Evolutionary conservation across 225 moss, liverwort and hornwort species (phyloP), one percentile per base, ranked within the genome.

Genomic region (Polytrichum formosum): DNA sequence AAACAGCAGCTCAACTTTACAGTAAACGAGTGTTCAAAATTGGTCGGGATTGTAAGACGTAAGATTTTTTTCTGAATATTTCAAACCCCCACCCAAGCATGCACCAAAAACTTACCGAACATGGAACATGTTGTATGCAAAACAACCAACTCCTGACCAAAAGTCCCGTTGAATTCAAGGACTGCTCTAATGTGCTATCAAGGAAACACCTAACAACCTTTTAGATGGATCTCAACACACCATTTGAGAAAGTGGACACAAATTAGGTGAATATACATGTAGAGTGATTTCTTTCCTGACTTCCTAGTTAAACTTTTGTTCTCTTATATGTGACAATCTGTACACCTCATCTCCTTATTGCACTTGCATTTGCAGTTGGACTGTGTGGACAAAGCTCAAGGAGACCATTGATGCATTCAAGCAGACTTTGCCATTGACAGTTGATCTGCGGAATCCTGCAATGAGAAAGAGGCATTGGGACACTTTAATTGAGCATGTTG

Each of bases 21-120:
- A 87, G 85, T 55, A 92, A 92, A 76, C 85, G 91, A 65, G 78
- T 92, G 5, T 92, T 89, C 83, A 92, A 92, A 79, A 89, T 85
- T 72, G 89, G 89, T 20, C 89, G 87, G 70, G 91, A 92, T 66
- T 89, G 85, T 35, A 92, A 92, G 72, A 85, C 63, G 91, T 92
- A 77, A 86, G 85, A 63, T 2, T 0, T 2, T 13, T 46, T 16
- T 46, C 16, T 46, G 16, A 13, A 46, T 46, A 46, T 46, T 13
- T 9, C 9, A 2, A 35, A 35, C 9, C 35, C 35, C 9, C 9
- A 9, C 35, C 2, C 33, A 33, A 33, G 0, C 8, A 33, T 7
- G 7, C 33, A 29, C 9, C 35, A 7, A 35, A 35, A 9, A 35
- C 35, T 35, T 35, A 35, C 35, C 9, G 9, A 35, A 35, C 35